A percentile compares a stretch with the other conserved stretches of the same genome.
Conservation (phyloP, 2,329 filamentous ascomycete genomes). For the Phoma sp. region DNA sequence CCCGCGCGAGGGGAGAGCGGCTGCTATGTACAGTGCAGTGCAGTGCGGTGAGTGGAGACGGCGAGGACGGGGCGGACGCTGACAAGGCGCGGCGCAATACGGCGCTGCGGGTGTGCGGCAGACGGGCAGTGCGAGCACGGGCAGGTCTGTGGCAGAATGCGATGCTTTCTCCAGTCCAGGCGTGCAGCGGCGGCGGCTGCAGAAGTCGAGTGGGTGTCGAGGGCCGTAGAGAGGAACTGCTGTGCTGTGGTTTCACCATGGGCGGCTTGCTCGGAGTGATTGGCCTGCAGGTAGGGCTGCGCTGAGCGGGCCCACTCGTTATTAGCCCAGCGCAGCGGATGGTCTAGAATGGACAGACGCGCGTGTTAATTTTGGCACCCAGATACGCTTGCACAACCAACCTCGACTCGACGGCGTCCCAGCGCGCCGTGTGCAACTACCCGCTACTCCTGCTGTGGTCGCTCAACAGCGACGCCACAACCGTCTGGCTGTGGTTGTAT, state of each 20-base stretch:
- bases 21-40: slow-evolving; percentile 5
- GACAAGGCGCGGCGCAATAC: background rate
- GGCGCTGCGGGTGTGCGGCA: background rate
- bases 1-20: slow-evolving; percentile 4
- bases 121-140: background rate
- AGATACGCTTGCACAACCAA: slow-evolving; percentile 12
- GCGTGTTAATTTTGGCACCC: slow-evolving; percentile 7
- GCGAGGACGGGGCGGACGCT: background rate
- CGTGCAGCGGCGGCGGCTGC: slow-evolving; percentile 21
- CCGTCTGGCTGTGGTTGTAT: too few species aligned
- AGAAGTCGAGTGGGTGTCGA: slow-evolving; percentile 24
- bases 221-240: slow-evolving; percentile 9
- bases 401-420: background rate
- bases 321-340: background rate
- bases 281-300: slow-evolving; percentile 7
- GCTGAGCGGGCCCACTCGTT: background rate
- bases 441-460: too few species aligned
- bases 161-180: background rate
- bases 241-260: slow-evolving; percentile 8
- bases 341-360: slow-evolving; percentile 9
- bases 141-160: background rate
- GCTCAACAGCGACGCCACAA: too few species aligned
- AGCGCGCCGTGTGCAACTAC: too few species aligned
- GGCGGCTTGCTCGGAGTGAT: background rate
- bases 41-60: too few species aligned